A percentile compares a stretch with the other conserved stretches of the same genome.
Evolutionary conservation across 192 early-diverging fungal species (phyloP).

Genomic region (Rhizoclosmatium globosum): DNA sequence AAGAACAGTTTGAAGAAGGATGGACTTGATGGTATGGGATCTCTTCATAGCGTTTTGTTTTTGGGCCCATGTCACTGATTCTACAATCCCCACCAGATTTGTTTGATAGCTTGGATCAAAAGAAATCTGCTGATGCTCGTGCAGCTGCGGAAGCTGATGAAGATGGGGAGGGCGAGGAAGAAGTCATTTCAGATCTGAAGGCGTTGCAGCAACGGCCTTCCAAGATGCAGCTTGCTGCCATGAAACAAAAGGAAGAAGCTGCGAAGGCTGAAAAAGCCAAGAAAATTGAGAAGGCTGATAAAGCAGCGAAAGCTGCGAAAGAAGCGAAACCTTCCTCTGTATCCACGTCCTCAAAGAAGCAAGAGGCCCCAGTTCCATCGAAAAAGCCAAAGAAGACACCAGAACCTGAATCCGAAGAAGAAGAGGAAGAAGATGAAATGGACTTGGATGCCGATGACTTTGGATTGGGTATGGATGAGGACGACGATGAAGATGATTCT

Average conservation of each 20-base stretch:
- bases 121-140: neutral
- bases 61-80: neutral
- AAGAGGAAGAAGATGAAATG: constrained; percentile 17
- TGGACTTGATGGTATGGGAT: constrained; percentile 7
- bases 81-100: neutral
- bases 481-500: constrained; percentile 24
- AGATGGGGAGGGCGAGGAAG: neutral
- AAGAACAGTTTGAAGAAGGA: constrained; percentile 31
- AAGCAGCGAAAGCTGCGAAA: neutral
- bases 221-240: neutral
- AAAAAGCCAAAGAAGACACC: neutral
- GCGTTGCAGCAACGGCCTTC: constrained; percentile 11
- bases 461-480: neutral
- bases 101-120: constrained; percentile 15
- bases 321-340: neutral
- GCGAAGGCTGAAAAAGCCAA: neutral
- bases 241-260: constrained; percentile 1
- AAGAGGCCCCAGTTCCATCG: neutral
- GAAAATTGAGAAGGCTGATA: neutral
- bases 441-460: constrained; percentile 24
- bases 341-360: neutral
- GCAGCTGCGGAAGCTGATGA: neutral
- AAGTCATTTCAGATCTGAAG: constrained; percentile 16
- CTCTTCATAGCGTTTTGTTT: neutral
- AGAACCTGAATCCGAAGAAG: constrained; percentile 22